Conservation (phyloP, 495 filamentous ascomycete species). For the Xylaria palmicola region DNA sequence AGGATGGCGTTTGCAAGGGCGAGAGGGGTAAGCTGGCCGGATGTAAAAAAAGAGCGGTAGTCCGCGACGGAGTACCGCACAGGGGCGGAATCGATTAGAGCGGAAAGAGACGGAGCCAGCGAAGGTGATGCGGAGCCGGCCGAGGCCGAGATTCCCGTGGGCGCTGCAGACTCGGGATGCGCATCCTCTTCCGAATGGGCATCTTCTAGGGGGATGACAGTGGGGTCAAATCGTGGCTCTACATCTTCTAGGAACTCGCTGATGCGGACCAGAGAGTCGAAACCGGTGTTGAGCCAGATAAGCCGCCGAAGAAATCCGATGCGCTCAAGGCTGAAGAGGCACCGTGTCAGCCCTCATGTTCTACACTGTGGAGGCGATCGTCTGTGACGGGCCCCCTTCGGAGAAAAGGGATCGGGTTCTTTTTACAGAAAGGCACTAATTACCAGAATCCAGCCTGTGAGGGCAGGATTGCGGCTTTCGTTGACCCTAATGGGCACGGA, state of each 20-base stretch:
- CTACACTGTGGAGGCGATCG: background rate
- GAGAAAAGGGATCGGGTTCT: background rate
- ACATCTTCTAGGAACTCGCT: slow-evolving; percentile 56
- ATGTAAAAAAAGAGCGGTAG: slow-evolving; percentile 65
- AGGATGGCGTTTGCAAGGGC: slow-evolving; percentile 65
- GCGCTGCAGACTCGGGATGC: background rate
- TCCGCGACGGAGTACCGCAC: slow-evolving; percentile 61
- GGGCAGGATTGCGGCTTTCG: background rate
- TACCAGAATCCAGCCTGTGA: slow-evolving; percentile 6
- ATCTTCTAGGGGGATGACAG: slow-evolving; percentile 62
- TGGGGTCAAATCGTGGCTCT: slow-evolving; percentile 71
- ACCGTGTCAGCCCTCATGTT: background rate
- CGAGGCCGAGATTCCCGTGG: background rate
- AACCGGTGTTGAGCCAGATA: slow-evolving; percentile 70
- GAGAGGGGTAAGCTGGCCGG: slow-evolving; percentile 64
- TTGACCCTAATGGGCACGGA: background rate
- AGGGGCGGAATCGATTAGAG: background rate
- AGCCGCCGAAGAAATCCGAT: slow-evolving; percentile 28
- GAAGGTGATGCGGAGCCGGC: background rate
- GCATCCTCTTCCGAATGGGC: no score
- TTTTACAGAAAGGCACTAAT: slow-evolving; percentile 4
- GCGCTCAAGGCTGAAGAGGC: slow-evolving; percentile 32
- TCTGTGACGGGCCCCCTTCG: background rate
- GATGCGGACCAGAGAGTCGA: slow-evolving; percentile 58
- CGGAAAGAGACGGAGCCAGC: background rate